phyloP scores from a whole-genome alignment of 2,329 filamentous ascomycete genomes.

The Zymoseptoria brevis region DNA sequence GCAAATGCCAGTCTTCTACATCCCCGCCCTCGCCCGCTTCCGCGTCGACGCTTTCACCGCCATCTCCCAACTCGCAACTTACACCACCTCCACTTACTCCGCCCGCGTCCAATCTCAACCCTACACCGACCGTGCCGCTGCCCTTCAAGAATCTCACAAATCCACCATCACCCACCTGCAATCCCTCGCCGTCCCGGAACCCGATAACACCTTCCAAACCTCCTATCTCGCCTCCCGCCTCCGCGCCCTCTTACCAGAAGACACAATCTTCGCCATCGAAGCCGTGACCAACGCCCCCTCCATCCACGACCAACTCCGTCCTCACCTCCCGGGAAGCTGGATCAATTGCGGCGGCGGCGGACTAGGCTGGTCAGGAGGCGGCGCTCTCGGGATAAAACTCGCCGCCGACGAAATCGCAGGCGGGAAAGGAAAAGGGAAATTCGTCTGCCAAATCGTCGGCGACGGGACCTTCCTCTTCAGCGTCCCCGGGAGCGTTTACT shows the following conservation, averaged over 20 bases:
- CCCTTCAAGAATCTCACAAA: conserved; percentile 51
- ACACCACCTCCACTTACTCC: conserved; percentile 46
- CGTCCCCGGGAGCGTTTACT: conserved; percentile 59
- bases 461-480: conserved; percentile 62
- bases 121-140: conserved; percentile 41
- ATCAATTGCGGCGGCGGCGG: conserved; percentile 76
- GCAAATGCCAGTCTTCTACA: conserved; percentile 52
- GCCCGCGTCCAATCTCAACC: conserved; percentile 29
- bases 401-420: conserved; percentile 50
- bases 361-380: conserved; percentile 73
- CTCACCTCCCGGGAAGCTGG: conserved; percentile 62
- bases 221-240: conserved; percentile 50
- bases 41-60: conserved; percentile 47
- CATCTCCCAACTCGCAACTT: conserved; percentile 44
- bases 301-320: conserved; percentile 63
- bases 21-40: conserved; percentile 46
- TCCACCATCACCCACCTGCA: conserved; percentile 54
- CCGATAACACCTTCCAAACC: conserved; percentile 55
- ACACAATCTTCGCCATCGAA: conserved; percentile 70
- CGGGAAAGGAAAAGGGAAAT: conserved; percentile 46
- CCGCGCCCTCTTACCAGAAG: conserved; percentile 49
- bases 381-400: conserved; percentile 66
- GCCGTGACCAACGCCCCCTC: conserved; percentile 64
- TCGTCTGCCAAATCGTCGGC: conserved; percentile 58
- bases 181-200: conserved; percentile 49